A percentile compares a stretch with the other conserved stretches of the same genome.
Evolutionary conservation across 768 basidiomycete species (phyloP).

Genomic region (Leucosporidium scottii): DNA sequence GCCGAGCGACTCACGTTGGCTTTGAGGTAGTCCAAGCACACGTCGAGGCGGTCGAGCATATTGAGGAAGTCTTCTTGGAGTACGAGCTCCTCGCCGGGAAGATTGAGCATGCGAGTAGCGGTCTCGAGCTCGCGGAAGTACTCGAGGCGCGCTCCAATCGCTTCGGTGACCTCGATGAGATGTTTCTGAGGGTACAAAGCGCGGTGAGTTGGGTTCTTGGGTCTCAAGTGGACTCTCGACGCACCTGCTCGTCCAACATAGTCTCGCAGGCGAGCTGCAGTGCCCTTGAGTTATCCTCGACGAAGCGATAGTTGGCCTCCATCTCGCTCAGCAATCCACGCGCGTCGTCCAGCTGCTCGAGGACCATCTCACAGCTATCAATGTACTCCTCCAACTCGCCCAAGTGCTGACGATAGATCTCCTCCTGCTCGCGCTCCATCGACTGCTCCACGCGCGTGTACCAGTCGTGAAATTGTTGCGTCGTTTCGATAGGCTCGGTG

Average conservation of each 20-base stretch:
- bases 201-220: not conserved
- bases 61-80: conserved; percentile 84
- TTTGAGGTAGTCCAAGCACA: conserved; percentile 84
- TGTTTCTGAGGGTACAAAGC: conserved; percentile 53
- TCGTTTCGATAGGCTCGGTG: conserved; percentile 62
- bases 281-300: conserved; percentile 87
- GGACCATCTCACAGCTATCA: conserved; percentile 64
- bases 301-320: conserved; percentile 74
- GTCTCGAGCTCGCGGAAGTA: conserved; percentile 93
- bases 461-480: conserved; percentile 97
- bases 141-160: conserved; percentile 69
- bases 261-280: conserved; percentile 86
- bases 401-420: conserved; percentile 80
- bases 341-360: conserved; percentile 65
- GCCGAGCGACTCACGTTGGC: conserved; percentile 58
- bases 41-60: conserved; percentile 92
- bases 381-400: conserved; percentile 68
- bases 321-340: conserved; percentile 69
- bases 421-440: conserved; percentile 87
- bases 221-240: conserved; percentile 36
- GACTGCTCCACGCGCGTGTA: conserved; percentile 81
- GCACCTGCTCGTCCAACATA: conserved; percentile 77
- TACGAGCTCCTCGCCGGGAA: conserved; percentile 86
- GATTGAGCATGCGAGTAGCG: conserved; percentile 86
- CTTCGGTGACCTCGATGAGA: conserved; percentile 69